A percentile compares a stretch with the other conserved stretches of the same genome.
Evolutionary conservation across 768 basidiomycete genomes (phyloP).

Genomic region (Cantharellus cinnabarinus): DNA sequence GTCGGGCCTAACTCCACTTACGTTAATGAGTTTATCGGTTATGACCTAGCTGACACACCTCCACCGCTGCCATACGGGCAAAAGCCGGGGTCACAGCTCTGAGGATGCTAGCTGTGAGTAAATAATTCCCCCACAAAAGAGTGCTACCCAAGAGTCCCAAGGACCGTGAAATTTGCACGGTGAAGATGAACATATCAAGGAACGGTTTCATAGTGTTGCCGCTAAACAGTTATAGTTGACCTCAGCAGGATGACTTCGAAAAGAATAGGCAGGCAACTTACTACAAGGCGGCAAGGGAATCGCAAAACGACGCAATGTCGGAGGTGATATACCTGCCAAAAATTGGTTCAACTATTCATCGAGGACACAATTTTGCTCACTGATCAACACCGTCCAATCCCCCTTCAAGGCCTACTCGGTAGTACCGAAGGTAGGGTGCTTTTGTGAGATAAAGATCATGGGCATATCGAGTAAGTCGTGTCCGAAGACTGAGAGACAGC

Average conservation of each 20-base stretch:
- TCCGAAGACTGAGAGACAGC: conserved; percentile 62
- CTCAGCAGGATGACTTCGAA: background rate
- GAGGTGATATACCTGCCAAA: conserved; percentile 52
- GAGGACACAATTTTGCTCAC: conserved; percentile 10
- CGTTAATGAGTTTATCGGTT: background rate
- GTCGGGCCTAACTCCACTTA: conserved; percentile 24
- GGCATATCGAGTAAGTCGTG: conserved; percentile 72
- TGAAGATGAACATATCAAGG: conserved; percentile 80
- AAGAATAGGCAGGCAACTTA: conserved; percentile 21
- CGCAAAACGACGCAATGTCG: conserved; percentile 78
- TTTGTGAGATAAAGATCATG: conserved; percentile 82
- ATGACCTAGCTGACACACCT: conserved; percentile 15
- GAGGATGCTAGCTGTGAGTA: conserved; percentile 64
- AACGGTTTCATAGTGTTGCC: conserved; percentile 87
- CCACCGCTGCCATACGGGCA: conserved; percentile 69
- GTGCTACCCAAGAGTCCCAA: conserved; percentile 71
- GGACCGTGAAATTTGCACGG: conserved; percentile 70
- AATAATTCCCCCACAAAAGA: conserved; percentile 66
- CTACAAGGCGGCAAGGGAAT: conserved; percentile 74
- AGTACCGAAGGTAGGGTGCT: conserved; percentile 49
- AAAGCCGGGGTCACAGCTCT: conserved; percentile 81
- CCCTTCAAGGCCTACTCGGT: conserved; percentile 19
- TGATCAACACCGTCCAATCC: conserved; percentile 59
- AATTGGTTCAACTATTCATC: background rate
- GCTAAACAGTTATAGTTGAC: conserved; percentile 20